Evolutionary conservation across 2,329 filamentous ascomycete species (phyloP).

Genomic region (Monosporascus ibericus): DNA sequence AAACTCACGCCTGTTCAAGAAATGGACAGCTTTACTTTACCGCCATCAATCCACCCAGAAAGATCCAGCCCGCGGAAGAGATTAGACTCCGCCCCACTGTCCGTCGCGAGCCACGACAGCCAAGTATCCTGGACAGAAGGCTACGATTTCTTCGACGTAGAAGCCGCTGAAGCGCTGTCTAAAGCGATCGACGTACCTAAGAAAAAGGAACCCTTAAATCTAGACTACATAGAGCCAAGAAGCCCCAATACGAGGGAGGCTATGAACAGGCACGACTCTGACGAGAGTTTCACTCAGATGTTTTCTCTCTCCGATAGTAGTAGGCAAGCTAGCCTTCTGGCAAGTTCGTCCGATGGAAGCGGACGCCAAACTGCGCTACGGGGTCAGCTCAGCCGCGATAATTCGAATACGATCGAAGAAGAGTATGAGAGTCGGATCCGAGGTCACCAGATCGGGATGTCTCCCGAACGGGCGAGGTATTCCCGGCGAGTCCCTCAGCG

Average conservation of each 20-base stretch:
- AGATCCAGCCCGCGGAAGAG: conserved; percentile 34
- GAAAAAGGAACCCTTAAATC: conserved; percentile 30
- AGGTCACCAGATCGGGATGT: conserved; percentile 31
- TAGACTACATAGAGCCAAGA: conserved; percentile 27
- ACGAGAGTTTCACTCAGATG: conserved; percentile 52
- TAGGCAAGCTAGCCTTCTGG: conserved; percentile 31
- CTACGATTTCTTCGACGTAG: conserved; percentile 61
- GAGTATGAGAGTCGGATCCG: conserved; percentile 43
- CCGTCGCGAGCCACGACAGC: conserved; percentile 45
- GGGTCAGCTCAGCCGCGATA: conserved; percentile 3
- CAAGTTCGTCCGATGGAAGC: conserved; percentile 29
- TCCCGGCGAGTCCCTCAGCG: conserved; percentile 11
- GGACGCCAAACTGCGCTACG: conserved; percentile 5
- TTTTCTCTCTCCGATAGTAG: conserved; percentile 52
- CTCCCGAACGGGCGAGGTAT: conserved; percentile 14
- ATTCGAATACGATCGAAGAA: conserved; percentile 22
- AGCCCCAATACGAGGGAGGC: conserved; percentile 25
- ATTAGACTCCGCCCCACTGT: conserved; percentile 45
- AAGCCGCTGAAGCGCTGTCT: conserved; percentile 35
- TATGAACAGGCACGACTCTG: conserved; percentile 45
- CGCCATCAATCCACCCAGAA: conserved; percentile 37
- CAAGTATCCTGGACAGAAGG: conserved; percentile 51
- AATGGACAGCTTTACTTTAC: conserved; percentile 43
- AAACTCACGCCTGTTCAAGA: conserved; percentile 44
- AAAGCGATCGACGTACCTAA: conserved; percentile 48